Evolutionary conservation across 768 basidiomycete species (phyloP).

Genomic region (Podaxis sp.): DNA sequence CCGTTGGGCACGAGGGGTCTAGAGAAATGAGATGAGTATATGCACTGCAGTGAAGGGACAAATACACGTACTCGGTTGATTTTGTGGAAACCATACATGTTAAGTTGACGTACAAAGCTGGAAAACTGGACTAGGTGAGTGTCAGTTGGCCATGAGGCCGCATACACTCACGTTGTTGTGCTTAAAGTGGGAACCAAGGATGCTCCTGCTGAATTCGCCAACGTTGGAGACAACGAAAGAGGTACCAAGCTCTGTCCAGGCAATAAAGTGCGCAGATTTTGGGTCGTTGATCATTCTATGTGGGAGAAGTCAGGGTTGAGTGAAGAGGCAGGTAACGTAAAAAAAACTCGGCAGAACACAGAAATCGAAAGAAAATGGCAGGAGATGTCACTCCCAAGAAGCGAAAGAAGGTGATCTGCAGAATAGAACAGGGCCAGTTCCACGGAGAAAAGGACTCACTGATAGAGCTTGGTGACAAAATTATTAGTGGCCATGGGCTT

Average conservation of each 20-base stretch:
- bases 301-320: slow-evolving; percentile 7
- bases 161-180: slow-evolving; percentile 71
- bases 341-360: slow-evolving; percentile 3
- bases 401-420: slow-evolving; percentile 1
- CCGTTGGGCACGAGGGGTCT: slow-evolving; percentile 82
- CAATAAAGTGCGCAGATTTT: slow-evolving; percentile 74
- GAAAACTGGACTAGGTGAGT: slow-evolving; percentile 57
- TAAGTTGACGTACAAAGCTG: slow-evolving; percentile 90
- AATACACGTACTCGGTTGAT: slow-evolving; percentile 67
- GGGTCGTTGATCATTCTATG: slow-evolving; percentile 82
- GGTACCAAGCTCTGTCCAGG: slow-evolving; percentile 79
- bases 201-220: slow-evolving; percentile 80
- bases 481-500: slow-evolving; percentile 74
- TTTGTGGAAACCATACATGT: slow-evolving; percentile 97
- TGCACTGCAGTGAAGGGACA: neutral
- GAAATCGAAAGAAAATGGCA: slow-evolving; percentile 9
- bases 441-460: slow-evolving; percentile 42
- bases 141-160: slow-evolving; percentile 5
- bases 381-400: neutral
- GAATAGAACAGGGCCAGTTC: slow-evolving; percentile 2
- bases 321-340: slow-evolving; percentile 7
- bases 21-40: slow-evolving; percentile 3
- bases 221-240: slow-evolving; percentile 86
- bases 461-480: slow-evolving; percentile 86
- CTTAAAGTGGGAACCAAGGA: slow-evolving; percentile 84